Conservation (phyloP, 2,329 filamentous ascomycete species). For the Arthroderma uncinatum region DNA sequence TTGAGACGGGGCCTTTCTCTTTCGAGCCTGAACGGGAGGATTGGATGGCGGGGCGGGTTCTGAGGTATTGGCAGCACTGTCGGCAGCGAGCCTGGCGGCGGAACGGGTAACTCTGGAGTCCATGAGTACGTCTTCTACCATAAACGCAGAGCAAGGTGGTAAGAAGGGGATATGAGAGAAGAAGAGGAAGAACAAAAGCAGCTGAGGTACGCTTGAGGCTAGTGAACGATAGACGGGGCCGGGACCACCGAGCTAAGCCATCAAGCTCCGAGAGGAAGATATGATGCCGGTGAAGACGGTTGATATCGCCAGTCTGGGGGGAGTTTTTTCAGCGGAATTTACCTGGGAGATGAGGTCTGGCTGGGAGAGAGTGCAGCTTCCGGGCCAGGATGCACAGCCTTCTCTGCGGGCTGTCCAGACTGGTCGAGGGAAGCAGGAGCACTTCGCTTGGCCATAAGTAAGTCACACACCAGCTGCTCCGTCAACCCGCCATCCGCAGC, state of each 20-base stretch:
- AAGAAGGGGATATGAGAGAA: slow-evolving; percentile 11
- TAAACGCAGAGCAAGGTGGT: slow-evolving; percentile 6
- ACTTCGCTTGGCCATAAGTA: slow-evolving; percentile 40
- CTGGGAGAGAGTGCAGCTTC: slow-evolving; percentile 18
- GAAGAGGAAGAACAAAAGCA: slow-evolving; percentile 8
- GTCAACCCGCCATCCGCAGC: slow-evolving; percentile 37
- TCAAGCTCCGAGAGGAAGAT: neutral
- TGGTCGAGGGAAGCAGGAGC: slow-evolving; percentile 32
- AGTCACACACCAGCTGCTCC: slow-evolving; percentile 19
- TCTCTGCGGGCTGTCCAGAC: slow-evolving; percentile 23
- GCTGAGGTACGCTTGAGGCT: neutral
- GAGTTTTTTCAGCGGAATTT: no score
- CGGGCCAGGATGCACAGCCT: slow-evolving; percentile 24
- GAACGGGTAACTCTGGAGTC: slow-evolving; percentile 93
- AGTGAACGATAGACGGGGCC: no score
- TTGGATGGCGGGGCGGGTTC: slow-evolving; percentile 34
- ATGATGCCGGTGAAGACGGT: neutral
- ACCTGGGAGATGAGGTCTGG: slow-evolving; percentile 28
- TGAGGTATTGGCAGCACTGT: slow-evolving; percentile 41
- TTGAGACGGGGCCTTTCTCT: slow-evolving; percentile 59
- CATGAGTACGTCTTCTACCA: slow-evolving; percentile 56
- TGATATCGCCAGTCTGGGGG: no score
- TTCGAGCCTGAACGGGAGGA: slow-evolving; percentile 47
- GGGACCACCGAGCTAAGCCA: neutral
- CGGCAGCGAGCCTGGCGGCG: slow-evolving; percentile 43